Conservation (phyloP, 306 rosid genomes). For the Cicer bijugum region DNA sequence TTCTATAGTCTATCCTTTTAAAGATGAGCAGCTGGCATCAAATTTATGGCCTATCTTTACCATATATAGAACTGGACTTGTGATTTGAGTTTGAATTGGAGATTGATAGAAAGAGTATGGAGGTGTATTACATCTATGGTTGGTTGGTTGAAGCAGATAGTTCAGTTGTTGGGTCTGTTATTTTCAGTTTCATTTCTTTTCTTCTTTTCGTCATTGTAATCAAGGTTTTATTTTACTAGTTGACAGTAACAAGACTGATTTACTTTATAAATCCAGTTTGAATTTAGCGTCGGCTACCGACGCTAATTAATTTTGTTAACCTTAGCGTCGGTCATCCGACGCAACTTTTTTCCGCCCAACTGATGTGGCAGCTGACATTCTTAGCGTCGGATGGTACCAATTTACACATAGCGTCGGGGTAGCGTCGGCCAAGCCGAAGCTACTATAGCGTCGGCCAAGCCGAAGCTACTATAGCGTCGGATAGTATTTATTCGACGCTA, state of each 20-base stretch:
- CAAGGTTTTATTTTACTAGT: background rate
- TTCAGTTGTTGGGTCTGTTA: background rate
- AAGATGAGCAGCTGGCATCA: background rate
- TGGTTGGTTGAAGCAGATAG: constrained; percentile 1
- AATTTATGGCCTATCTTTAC: background rate
- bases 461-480: too few species aligned
- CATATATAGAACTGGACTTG: background rate
- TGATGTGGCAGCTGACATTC: too few species aligned
- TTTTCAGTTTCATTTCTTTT: background rate
- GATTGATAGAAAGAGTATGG: constrained; percentile 1
- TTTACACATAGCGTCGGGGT: too few species aligned
- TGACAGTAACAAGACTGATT: background rate
- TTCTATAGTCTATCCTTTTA: background rate
- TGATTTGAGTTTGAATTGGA: background rate
- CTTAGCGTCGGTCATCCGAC: too few species aligned
- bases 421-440: too few species aligned
- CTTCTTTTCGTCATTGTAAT: background rate
- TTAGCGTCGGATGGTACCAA: too few species aligned
- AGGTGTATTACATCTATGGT: background rate
- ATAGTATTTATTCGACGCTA: too few species aligned
- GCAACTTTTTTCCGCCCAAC: too few species aligned
- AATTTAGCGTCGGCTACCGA: too few species aligned
- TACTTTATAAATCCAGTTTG: too few species aligned
- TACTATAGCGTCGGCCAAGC: too few species aligned
- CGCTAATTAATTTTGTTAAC: too few species aligned